Percentiles rank a stretch among this genome's conserved stretches.
Conservation (phyloP, 2,329 filamentous ascomycete species). For the Emergomyces pasteurianus region DNA sequence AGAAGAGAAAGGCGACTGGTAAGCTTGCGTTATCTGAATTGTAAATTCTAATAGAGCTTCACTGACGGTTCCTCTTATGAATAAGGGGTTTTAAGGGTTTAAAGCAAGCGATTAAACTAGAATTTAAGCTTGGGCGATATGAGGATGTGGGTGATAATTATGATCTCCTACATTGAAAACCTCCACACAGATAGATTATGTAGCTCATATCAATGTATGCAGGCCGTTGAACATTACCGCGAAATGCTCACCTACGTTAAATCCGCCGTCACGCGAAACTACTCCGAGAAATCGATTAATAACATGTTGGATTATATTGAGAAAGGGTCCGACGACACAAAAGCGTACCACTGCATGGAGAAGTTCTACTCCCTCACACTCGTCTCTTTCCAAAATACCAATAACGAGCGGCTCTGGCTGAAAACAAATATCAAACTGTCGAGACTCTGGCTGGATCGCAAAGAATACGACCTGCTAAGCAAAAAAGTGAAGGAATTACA, state of each 20-base stretch:
- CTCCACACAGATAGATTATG: not conserved
- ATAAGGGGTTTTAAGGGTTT: conserved; percentile 79
- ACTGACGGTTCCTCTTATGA: conserved; percentile 6
- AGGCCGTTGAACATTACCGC: conserved; percentile 86
- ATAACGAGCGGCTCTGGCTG: conserved; percentile 93
- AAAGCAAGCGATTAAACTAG: conserved; percentile 91
- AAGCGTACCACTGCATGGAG: conserved; percentile 74
- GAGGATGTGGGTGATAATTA: conserved; percentile 48
- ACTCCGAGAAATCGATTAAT: conserved; percentile 98
- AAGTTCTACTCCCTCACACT: conserved; percentile 90
- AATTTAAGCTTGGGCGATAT: conserved; percentile 85
- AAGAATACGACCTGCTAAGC: conserved; percentile 68
- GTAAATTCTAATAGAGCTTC: not conserved
- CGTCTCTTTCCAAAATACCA: conserved; percentile 89
- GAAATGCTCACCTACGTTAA: conserved; percentile 97
- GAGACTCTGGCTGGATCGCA: conserved; percentile 79
- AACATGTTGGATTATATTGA: conserved; percentile 98
- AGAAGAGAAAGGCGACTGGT: conserved; percentile 89
- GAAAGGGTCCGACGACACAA: conserved; percentile 65
- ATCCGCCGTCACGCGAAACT: conserved; percentile 91
- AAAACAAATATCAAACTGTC: conserved; percentile 98
- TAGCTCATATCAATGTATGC: conserved; percentile 14
- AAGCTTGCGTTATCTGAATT: conserved; percentile 9
- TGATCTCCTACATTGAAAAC: not conserved
- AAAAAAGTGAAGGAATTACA: conserved; percentile 84